A percentile compares a stretch with the other conserved stretches of the same genome.
Conservation (phyloP, 2,329 filamentous ascomycete species). For the Knufia petricola region DNA sequence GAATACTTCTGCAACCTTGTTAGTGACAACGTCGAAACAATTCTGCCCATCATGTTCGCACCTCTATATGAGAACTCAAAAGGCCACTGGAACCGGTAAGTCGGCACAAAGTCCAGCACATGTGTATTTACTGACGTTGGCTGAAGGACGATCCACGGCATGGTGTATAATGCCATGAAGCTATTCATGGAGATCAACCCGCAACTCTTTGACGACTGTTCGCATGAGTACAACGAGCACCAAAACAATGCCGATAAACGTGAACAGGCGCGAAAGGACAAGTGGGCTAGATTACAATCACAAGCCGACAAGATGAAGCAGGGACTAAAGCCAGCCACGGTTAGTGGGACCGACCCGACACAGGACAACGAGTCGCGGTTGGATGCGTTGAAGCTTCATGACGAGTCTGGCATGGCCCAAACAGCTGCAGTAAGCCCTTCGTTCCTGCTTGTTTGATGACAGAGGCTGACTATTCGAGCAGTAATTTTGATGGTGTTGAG, state of each 20-base stretch:
- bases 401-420: conserved; percentile 52
- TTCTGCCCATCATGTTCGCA: conserved; percentile 98
- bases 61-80: conserved; percentile 98
- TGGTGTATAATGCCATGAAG: conserved; percentile 99
- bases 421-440: conserved; percentile 32
- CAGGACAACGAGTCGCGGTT: conserved; percentile 80
- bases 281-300: conserved; percentile 79
- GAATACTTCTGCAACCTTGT: conserved; percentile 99
- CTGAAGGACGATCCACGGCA: conserved; percentile 87
- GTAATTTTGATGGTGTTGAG: too few relatives aligned
- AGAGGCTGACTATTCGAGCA: neutral
- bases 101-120: conserved; percentile 14
- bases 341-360: conserved; percentile 29
- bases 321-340: conserved; percentile 39
- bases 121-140: neutral
- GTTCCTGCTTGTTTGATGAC: neutral
- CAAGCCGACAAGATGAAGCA: conserved; percentile 64
- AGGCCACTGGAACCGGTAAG: conserved; percentile 95
- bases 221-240: conserved; percentile 92
- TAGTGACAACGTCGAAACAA: conserved; percentile 97
- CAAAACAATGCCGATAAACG: conserved; percentile 85
- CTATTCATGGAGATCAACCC: conserved; percentile 99
- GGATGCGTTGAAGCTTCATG: conserved; percentile 82
- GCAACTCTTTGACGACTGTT: conserved; percentile 96
- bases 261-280: conserved; percentile 69